phyloP scores from a whole-genome alignment of 805 yeast species.

The Saccharomycopsis fermentans region DNA sequence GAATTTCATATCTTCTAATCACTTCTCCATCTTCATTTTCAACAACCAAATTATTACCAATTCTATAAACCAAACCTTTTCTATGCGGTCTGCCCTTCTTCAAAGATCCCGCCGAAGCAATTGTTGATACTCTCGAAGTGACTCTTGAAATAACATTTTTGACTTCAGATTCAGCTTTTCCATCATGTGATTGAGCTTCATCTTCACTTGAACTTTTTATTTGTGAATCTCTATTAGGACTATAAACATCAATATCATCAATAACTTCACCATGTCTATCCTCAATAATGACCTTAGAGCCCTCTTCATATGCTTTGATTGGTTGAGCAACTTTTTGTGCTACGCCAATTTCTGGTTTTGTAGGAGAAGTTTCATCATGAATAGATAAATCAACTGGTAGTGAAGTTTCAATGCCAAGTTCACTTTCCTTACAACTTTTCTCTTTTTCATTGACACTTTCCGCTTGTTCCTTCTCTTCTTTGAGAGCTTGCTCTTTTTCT shows the following conservation, averaged over 20 bases:
- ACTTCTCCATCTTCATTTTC: slow-evolving; percentile 92
- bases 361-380: not conserved
- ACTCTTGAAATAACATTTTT: not conserved
- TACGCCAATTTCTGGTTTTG: not conserved
- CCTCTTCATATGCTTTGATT: slow-evolving; percentile 52
- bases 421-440: not conserved
- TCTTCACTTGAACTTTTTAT: not conserved
- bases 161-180: not conserved
- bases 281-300: slow-evolving; percentile 61
- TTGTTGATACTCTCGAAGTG: not conserved
- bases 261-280: slow-evolving; percentile 77
- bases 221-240: slow-evolving; percentile 13
- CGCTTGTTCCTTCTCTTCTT: not conserved
- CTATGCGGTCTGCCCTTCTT: not conserved
- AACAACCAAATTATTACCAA: slow-evolving; percentile 67
- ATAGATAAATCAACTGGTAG: not conserved
- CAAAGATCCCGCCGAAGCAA: not conserved
- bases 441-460: not conserved
- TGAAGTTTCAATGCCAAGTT: not conserved
- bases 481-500: not conserved
- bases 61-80: slow-evolving; percentile 59
- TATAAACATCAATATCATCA: slow-evolving; percentile 23
- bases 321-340: not conserved
- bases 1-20: slow-evolving; percentile 69
- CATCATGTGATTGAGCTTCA: not conserved